Conservation (phyloP, 2,329 filamentous ascomycete genomes). For the Volutella citrinella region DNA sequence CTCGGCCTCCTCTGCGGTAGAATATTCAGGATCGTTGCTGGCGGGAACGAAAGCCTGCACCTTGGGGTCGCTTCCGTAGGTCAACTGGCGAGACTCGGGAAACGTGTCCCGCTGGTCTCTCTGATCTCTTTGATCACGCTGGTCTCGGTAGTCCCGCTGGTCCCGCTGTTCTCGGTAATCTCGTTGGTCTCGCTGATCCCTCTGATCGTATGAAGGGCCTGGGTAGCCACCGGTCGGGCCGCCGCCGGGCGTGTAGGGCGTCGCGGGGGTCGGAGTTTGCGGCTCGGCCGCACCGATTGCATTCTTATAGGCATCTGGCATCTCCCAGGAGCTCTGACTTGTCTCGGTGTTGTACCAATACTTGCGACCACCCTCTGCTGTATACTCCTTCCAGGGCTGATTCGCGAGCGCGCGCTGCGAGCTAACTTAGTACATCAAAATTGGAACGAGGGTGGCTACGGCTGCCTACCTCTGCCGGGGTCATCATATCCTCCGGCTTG, state of each 20-base stretch:
- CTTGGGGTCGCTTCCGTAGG: slow-evolving; percentile 53
- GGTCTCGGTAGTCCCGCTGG: slow-evolving; percentile 20
- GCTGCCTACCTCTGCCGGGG: slow-evolving; percentile 69
- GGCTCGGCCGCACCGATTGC: slow-evolving; percentile 62
- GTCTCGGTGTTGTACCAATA: slow-evolving; percentile 96
- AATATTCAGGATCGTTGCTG: slow-evolving; percentile 73
- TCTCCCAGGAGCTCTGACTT: slow-evolving; percentile 91
- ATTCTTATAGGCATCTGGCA: slow-evolving; percentile 78
- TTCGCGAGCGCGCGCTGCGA: slow-evolving; percentile 71
- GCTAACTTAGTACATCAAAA: no score
- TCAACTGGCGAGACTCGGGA: slow-evolving; percentile 56
- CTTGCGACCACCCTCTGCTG: slow-evolving; percentile 78
- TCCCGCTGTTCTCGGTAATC: slow-evolving; percentile 28
- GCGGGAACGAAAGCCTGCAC: slow-evolving; percentile 60
- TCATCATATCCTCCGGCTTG: slow-evolving; percentile 89
- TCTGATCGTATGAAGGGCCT: slow-evolving; percentile 34
- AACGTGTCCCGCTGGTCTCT: slow-evolving; percentile 36
- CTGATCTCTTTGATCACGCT: slow-evolving; percentile 24
- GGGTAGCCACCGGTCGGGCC: slow-evolving; percentile 30
- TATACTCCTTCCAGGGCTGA: slow-evolving; percentile 92
- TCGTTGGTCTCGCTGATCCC: no score
- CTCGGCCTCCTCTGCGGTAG: slow-evolving; percentile 82
- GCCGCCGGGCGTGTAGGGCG: slow-evolving; percentile 41
- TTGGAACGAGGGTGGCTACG: no score
- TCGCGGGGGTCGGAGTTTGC: slow-evolving; percentile 38